Base-by-base conservation (phyloP, 257 asterid species). In the Solanum phureja region DNA sequence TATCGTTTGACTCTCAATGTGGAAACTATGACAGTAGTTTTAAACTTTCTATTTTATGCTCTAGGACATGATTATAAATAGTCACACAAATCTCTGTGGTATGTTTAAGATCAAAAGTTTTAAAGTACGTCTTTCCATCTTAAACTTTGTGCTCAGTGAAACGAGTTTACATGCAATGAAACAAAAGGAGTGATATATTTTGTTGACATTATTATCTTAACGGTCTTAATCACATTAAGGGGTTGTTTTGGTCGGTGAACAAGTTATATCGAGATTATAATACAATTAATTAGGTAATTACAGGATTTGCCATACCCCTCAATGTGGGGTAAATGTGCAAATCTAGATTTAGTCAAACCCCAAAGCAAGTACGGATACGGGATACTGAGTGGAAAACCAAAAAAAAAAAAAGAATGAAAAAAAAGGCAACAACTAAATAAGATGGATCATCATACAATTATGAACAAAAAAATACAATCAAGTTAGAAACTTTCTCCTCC, bases 401-500 rank as follows among this genome's bases (percentile, higher is more conserved):
- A 8, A 21, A 60, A 3, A 60, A 60, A 3, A 19, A 58, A 3
- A 21, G 9, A 14, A 56, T 1, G 13, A 23, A 9, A 23, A 10
- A 10, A 4, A n/a, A 2, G 62, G 62, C 62, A 52, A 62, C 31
- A 62, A n/a, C 69, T 62, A 9, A 23, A n/a, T 9, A 62, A 62
- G 31, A 62, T 23, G 31, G 31, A 62, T 35, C 29, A 73, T 73
- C 82, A 35, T 73, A 73, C 1, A 73, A 18, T 10, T 73, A 35
- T 23, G 31, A 73, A 73, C 44, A 35, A 38, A 83, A 52, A 14
- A 49, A 18, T 8, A 18, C 13, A 6, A 34, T 72, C 62, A 86
- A 60, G 42, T 68, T 88, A 87, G 90, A 85, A 91, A 77, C 84
- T 88, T 91, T 90, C 98, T 92, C 88, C 94, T 91, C 73, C 90